Conservation (phyloP, 1,284 basidiomycete species). For the Cryptococcus maquisensis region DNA sequence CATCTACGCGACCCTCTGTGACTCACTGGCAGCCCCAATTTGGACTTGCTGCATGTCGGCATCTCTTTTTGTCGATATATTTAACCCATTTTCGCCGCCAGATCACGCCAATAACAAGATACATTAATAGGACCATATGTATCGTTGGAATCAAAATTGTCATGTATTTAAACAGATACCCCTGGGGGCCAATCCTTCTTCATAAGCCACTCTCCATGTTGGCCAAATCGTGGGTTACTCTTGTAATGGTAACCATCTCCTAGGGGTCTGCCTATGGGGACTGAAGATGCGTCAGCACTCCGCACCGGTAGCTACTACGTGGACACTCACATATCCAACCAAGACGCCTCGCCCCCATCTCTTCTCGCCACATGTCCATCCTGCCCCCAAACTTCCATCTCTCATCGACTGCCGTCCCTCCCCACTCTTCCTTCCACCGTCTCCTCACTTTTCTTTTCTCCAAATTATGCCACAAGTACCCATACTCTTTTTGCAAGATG, state of each 20-base stretch:
- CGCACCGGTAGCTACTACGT: neutral
- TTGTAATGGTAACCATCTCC: slow-evolving; percentile 42
- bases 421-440: slow-evolving; percentile 44
- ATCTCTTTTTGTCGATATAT: no score
- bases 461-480: slow-evolving; percentile 26
- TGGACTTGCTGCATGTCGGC: no score
- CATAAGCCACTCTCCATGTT: slow-evolving; percentile 44
- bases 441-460: slow-evolving; percentile 23
- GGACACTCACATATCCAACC: slow-evolving; percentile 46
- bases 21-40: neutral
- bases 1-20: no score
- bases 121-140: neutral
- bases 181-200: slow-evolving; percentile 42
- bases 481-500: slow-evolving; percentile 33
- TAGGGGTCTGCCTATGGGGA: slow-evolving; percentile 40
- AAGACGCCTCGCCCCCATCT: slow-evolving; percentile 38
- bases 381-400: slow-evolving; percentile 40
- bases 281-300: slow-evolving; percentile 14
- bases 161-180: neutral
- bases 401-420: slow-evolving; percentile 34
- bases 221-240: slow-evolving; percentile 43
- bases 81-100: no score
- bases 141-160: neutral
- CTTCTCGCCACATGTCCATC: slow-evolving; percentile 32
- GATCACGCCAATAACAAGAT: neutral